Percentiles rank a stretch among this genome's conserved stretches.
Conservation (phyloP, 140 eudicot genomes). For the Cichorium intybus region DNA sequence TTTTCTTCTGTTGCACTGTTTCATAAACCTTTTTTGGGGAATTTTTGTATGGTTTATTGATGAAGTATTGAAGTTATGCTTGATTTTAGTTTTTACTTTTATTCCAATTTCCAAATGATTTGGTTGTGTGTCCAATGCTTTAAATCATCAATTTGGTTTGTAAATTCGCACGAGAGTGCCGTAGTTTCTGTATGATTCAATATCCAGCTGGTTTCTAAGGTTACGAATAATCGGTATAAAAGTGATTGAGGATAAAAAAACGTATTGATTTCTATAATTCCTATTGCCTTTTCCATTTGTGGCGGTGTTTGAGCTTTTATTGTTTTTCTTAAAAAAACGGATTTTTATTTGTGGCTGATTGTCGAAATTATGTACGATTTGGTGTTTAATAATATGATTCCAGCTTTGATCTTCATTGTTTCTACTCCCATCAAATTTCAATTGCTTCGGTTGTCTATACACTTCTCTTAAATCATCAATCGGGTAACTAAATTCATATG, state of each 20-base stretch:
- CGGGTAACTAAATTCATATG: too few relatives aligned
- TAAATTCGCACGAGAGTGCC: neutral
- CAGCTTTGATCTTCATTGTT: neutral
- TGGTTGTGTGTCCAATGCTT: neutral
- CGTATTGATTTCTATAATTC: neutral
- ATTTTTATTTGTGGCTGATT: neutral
- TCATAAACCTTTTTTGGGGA: neutral
- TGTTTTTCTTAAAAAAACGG: neutral
- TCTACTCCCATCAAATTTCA: neutral
- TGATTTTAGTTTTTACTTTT: neutral
- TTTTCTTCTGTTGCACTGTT: neutral
- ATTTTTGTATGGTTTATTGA: neutral
- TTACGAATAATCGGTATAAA: neutral
- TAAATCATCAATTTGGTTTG: slow-evolving; percentile 19
- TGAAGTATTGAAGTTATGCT: neutral
- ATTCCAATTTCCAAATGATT: neutral
- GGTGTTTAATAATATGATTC: neutral
- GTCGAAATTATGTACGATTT: neutral
- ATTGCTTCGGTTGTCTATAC: neutral
- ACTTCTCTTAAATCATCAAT: neutral
- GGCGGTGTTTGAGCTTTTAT: neutral
- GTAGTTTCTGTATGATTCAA: neutral
- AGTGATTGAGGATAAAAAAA: neutral
- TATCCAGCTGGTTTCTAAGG: neutral
- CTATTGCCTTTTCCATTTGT: neutral